phyloP scores from a whole-genome alignment of 306 rosid genomes.

The Phaseolus lunatus region DNA sequence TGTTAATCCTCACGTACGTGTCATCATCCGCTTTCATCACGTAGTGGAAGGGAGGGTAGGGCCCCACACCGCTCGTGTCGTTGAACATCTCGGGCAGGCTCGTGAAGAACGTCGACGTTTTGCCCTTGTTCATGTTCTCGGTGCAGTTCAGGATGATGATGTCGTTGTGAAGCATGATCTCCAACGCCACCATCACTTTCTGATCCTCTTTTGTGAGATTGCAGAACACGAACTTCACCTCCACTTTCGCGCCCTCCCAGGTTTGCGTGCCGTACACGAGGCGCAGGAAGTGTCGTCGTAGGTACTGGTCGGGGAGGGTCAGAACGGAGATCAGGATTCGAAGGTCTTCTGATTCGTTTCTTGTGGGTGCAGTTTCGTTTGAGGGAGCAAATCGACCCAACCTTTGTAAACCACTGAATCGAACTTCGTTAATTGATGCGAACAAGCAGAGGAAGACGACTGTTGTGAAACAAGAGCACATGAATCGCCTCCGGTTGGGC shows the following conservation, averaged over 20 bases:
- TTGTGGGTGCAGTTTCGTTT: slow-evolving; percentile 1
- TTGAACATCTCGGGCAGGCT: slow-evolving; percentile 72
- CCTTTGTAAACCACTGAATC: slow-evolving; percentile 52
- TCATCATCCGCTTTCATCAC: slow-evolving; percentile 94
- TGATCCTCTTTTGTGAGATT: slow-evolving; percentile 94
- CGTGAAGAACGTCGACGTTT: slow-evolving; percentile 81
- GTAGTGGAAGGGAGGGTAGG: slow-evolving; percentile 83
- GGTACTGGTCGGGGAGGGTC: slow-evolving; percentile 94
- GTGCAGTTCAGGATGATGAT: slow-evolving; percentile 86
- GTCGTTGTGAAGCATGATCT: slow-evolving; percentile 84
- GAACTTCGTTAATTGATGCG: slow-evolving; percentile 75
- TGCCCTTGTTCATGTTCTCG: slow-evolving; percentile 95
- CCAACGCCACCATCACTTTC: slow-evolving; percentile 65
- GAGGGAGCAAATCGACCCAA: slow-evolving; percentile 54
- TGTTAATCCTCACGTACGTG: slow-evolving; percentile 67
- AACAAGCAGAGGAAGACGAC: slow-evolving; percentile 71
- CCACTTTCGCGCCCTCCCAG: slow-evolving; percentile 59
- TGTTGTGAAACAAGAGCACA: slow-evolving; percentile 58
- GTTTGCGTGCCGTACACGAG: slow-evolving; percentile 80
- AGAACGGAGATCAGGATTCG: slow-evolving; percentile 82
- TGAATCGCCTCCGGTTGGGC: slow-evolving; percentile 54
- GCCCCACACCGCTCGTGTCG: slow-evolving; percentile 36
- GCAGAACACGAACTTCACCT: slow-evolving; percentile 89
- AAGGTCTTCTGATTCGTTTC: slow-evolving; percentile 43
- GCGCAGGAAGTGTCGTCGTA: slow-evolving; percentile 92